A percentile compares a stretch with the other conserved stretches of the same genome.
Evolutionary conservation across 2,329 filamentous ascomycete species (phyloP).

Genomic region (Macrophomina pseudophaseolina): DNA sequence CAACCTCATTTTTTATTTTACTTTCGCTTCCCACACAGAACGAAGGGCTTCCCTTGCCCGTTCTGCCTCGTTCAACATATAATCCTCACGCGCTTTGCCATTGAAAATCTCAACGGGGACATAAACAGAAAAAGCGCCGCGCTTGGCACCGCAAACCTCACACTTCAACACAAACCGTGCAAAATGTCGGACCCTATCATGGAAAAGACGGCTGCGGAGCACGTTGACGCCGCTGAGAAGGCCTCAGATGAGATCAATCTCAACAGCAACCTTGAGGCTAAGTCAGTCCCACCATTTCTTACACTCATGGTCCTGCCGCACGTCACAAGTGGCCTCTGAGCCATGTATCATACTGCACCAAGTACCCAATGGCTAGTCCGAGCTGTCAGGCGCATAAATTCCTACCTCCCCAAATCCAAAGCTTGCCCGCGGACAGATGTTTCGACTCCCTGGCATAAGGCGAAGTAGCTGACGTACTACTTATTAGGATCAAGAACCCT

Average conservation of each 20-base stretch:
- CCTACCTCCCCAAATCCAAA: too few species aligned
- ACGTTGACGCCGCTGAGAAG: slow-evolving; percentile 15
- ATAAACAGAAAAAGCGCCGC: background rate
- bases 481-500: slow-evolving; percentile 59
- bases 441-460: background rate
- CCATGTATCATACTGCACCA: too few species aligned
- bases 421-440: too few species aligned
- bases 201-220: slow-evolving; percentile 18
- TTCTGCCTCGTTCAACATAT: background rate
- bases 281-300: slow-evolving; percentile 7
- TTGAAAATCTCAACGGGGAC: background rate
- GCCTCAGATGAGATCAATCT: slow-evolving; percentile 26
- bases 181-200: slow-evolving; percentile 19
- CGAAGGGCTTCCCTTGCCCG: background rate
- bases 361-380: too few species aligned
- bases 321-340: too few species aligned
- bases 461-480: background rate
- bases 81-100: background rate
- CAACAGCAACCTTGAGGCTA: slow-evolving; percentile 27
- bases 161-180: background rate
- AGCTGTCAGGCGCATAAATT: too few species aligned
- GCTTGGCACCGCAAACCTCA: background rate
- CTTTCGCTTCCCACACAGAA: background rate
- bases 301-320: background rate
- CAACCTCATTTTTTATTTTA: slow-evolving; percentile 2